These are phyloP conservation scores for Cichorium intybus DNA, from an alignment of 140 eudicot species.

Conservation along the genomic window DNA sequence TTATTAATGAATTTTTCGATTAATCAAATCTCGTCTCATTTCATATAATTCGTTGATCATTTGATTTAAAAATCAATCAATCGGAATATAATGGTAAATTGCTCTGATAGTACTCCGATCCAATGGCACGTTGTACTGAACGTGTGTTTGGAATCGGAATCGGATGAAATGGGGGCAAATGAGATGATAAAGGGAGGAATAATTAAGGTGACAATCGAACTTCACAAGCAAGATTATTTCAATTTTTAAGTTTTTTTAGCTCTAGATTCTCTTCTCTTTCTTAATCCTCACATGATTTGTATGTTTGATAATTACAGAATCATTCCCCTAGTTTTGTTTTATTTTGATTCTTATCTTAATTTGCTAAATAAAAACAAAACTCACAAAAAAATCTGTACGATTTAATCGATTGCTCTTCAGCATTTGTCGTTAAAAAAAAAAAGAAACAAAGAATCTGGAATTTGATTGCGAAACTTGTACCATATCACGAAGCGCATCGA, in stretches of 20 bases:
- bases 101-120: conserved; percentile 4
- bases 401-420: conserved; percentile 1
- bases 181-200: conserved; percentile 23
- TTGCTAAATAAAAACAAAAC: not conserved
- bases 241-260: not conserved
- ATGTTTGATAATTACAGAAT: conserved; percentile 26
- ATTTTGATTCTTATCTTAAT: not conserved
- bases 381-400: not conserved
- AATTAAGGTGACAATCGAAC: conserved; percentile 22
- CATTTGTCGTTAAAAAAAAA: conserved; percentile 1
- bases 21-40: conserved; percentile 4
- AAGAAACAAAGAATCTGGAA: no score
- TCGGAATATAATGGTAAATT: conserved; percentile 1
- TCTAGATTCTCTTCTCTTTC: not conserved
- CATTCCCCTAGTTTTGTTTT: conserved; percentile 5
- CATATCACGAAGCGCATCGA: no score
- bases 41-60: not conserved
- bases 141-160: conserved; percentile 19
- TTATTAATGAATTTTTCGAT: not conserved
- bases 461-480: no score
- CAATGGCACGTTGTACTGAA: conserved; percentile 10
- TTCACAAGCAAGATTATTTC: conserved; percentile 17
- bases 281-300: conserved; percentile 24
- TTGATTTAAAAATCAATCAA: not conserved
- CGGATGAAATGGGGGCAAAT: conserved; percentile 13